Conservation (phyloP, 1,284 basidiomycete genomes). For the Chalciporus piperatoides region DNA sequence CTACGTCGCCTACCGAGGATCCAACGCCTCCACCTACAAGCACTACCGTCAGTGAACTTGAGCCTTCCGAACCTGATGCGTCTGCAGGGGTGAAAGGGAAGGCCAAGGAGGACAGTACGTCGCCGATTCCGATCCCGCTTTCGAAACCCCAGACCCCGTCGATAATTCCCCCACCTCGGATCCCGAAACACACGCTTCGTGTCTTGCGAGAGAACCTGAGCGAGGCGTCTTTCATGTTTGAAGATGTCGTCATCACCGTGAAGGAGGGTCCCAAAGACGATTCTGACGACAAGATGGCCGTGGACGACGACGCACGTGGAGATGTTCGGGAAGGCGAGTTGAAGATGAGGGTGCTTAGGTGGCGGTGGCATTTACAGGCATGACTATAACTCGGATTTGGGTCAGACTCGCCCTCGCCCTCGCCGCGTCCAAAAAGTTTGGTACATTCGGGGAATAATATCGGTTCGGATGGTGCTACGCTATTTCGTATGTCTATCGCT, state of each 20-base stretch:
- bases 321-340: conserved; percentile 3
- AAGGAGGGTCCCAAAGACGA: neutral
- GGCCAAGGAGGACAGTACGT: neutral
- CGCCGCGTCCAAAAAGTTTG: no score
- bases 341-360: conserved; percentile 25
- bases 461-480: conserved; percentile 1
- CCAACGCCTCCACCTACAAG: neutral
- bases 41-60: neutral
- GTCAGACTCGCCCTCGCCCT: neutral
- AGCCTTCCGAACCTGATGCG: conserved; percentile 1
- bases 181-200: conserved; percentile 5
- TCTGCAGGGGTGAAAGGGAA: neutral
- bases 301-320: conserved; percentile 10
- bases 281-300: conserved; percentile 11
- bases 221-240: conserved; percentile 24
- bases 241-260: conserved; percentile 21
- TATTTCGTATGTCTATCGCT: conserved; percentile 23
- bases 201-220: conserved; percentile 22
- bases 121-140: neutral
- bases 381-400: conserved; percentile 8
- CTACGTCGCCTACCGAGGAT: neutral
- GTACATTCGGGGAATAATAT: neutral
- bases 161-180: neutral
- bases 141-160: neutral
- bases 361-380: conserved; percentile 23